Base-by-base conservation (phyloP, 257 asterid genomes). In the Jasminum sambac region DNA sequence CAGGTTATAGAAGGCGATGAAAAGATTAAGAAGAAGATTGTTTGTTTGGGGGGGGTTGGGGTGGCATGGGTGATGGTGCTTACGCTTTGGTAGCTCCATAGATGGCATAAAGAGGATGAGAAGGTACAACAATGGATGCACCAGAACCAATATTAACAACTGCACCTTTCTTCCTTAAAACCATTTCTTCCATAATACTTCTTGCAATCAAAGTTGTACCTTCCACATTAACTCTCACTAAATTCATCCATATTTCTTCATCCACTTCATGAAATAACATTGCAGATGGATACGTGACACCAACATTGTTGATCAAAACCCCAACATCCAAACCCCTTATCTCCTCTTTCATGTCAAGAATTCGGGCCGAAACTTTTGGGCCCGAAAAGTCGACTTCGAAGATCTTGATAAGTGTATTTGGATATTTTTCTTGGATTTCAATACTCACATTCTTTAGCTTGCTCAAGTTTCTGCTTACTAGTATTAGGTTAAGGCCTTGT, bases 1-100 rank as follows among this genome's bases (percentile, higher is more conserved):
- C 11, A 50, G n/a, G 24, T 72, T 62, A 42, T 12, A 44, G 0
- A 6, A 17, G 1, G 7, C 2, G 34, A 41, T 30, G 71, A 5
- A n/a, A 6, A 17, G 1, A 7, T 5, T 23, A 41, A 34, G 71
- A 5, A n/a, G 30, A 26, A n/a, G n/a, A n/a, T n/a, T n/a, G n/a
- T n/a, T n/a, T n/a, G n/a, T n/a, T n/a, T n/a, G n/a, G n/a, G n/a
- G 9, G 34, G 34, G 8, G 16, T 9, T 34, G 9, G 12, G n/a
- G 24, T 23, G 36, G 19, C 23, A 44, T 2, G 26, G 72, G 48
- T 30, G 6, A n/a, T 19, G 17, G 24, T 0, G 26, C 88, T 84
- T 81, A 94, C 97, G 86, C 93, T 91, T 94, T 94, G 17, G 97
- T 89, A 60, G 96, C 96, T 46, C 96, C 96, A 77, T 94, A 94